These are phyloP conservation scores for Macrolepiota fuliginosa DNA, from an alignment of 768 basidiomycete genomes.

Conservation along the genomic window DNA sequence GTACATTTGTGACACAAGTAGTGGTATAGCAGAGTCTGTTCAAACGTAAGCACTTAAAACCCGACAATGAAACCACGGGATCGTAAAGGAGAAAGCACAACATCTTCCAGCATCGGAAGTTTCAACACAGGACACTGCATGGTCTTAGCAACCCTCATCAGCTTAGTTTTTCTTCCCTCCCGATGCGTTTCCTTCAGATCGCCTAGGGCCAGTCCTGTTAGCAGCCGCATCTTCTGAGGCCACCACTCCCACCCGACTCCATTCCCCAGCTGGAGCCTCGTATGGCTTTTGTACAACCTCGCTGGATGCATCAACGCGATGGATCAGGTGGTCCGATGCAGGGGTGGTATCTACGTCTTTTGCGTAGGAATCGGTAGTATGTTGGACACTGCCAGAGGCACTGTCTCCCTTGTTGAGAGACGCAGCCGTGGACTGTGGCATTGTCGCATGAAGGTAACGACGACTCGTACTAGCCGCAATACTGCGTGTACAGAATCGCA, in stretches of 20 bases:
- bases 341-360: constrained; percentile 20
- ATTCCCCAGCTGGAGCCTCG: constrained; percentile 12
- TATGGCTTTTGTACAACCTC: constrained; percentile 20
- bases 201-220: neutral
- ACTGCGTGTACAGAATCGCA: neutral
- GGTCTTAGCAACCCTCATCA: constrained; percentile 10
- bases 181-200: constrained; percentile 4
- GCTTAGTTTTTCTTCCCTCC: constrained; percentile 7
- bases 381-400: constrained; percentile 3
- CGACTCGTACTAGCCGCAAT: neutral
- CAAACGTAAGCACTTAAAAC: neutral
- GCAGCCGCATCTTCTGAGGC: constrained; percentile 1
- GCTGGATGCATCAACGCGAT: constrained; percentile 19
- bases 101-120: no score
- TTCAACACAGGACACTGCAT: neutral
- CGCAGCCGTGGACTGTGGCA: neutral
- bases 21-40: neutral
- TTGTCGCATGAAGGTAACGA: constrained; percentile 1
- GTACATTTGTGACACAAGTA: neutral
- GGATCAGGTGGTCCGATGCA: constrained; percentile 16
- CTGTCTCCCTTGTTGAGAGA: neutral
- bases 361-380: constrained; percentile 20
- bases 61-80: neutral
- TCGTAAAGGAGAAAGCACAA: neutral
- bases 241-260: constrained; percentile 6